phyloP scores from a whole-genome alignment of 768 basidiomycete species.

The Gloeostereum incarnatum region DNA sequence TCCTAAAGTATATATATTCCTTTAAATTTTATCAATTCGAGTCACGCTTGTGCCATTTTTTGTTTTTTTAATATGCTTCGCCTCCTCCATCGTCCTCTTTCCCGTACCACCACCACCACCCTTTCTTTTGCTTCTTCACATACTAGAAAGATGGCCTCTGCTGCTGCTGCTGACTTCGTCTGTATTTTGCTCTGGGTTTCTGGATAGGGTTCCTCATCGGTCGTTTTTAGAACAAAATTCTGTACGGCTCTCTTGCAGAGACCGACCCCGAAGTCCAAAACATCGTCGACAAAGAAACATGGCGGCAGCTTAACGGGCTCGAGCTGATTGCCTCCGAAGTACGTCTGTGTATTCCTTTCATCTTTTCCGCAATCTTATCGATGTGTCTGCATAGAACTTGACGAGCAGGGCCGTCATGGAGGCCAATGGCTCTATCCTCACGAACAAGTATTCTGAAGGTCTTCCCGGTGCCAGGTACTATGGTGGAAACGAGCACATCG shows the following conservation, averaged over 20 bases:
- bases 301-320: conserved; percentile 94
- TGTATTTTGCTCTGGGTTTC: conserved; percentile 13
- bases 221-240: conserved; percentile 68
- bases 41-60: no score
- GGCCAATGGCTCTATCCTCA: conserved; percentile 96
- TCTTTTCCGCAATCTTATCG: background rate
- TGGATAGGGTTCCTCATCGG: conserved; percentile 4
- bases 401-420: conserved; percentile 95
- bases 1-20: no score
- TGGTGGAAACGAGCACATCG: conserved; percentile 96
- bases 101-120: conserved; percentile 21
- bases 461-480: conserved; percentile 97
- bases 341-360: conserved; percentile 12
- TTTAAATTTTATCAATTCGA: no score
- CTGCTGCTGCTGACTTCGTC: conserved; percentile 53
- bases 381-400: conserved; percentile 59
- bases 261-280: conserved; percentile 93
- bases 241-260: conserved; percentile 85
- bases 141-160: conserved; percentile 48
- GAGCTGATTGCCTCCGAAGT: conserved; percentile 99
- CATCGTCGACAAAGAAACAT: conserved; percentile 98
- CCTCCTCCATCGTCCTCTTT: conserved; percentile 15
- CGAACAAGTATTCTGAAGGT: conserved; percentile 99
- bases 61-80: conserved; percentile 18
- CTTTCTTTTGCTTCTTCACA: conserved; percentile 12